Percentiles rank a stretch among this genome's conserved stretches.
These are phyloP conservation scores for Carex scoparia DNA, from an alignment of 176 grass and related monocot species.

Conservation along the genomic window DNA sequence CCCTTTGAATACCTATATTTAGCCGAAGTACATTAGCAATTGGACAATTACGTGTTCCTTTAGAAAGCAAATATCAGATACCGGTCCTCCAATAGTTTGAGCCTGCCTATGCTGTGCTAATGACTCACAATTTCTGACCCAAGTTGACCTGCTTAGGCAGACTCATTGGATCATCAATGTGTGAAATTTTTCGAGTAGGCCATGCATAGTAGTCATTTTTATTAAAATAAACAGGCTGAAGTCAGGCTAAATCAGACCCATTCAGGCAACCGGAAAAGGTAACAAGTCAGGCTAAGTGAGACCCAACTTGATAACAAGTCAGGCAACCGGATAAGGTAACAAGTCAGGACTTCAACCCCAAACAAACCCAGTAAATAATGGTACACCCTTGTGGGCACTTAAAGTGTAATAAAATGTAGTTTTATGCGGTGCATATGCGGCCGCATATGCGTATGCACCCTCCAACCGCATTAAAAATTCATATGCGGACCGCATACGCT, in stretches of 20 bases:
- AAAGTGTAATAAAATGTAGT: too few relatives aligned
- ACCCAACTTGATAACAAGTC: background rate
- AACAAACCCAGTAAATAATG: slow-evolving; percentile 2
- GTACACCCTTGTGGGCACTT: background rate
- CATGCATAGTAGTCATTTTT: background rate
- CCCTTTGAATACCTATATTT: slow-evolving; percentile 90
- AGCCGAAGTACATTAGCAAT: background rate
- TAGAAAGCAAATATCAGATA: slow-evolving; percentile 14
- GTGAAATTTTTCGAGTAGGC: background rate
- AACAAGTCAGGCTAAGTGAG: background rate
- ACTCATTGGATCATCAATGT: background rate
- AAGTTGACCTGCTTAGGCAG: background rate
- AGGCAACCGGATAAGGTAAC: background rate
- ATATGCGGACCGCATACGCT: too few relatives aligned
- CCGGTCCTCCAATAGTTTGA: background rate
- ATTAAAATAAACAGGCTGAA: background rate
- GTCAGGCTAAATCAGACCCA: background rate
- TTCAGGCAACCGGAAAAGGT: background rate
- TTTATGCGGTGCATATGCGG: too few relatives aligned
- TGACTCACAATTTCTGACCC: background rate
- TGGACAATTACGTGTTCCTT: slow-evolving; percentile 1
- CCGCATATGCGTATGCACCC: too few relatives aligned
- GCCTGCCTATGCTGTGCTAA: background rate
- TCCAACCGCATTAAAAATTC: too few relatives aligned
- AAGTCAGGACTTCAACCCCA: background rate